Evolutionary conservation across 805 yeast genomes (phyloP).

Genomic region (Vanderwaltozyma polyspora): DNA sequence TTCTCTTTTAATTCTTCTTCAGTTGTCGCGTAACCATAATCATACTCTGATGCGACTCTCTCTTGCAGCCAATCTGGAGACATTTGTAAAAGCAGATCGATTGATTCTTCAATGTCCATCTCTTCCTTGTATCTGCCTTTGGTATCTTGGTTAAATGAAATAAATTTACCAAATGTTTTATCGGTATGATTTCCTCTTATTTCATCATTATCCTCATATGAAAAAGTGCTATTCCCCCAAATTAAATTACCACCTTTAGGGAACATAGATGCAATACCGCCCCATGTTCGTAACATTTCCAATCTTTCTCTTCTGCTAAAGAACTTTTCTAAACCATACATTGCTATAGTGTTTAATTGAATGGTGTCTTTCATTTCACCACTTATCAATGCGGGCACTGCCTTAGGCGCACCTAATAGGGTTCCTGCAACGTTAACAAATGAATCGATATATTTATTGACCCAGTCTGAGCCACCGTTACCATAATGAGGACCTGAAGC

Average conservation of each 20-base stretch:
- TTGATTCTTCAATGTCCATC: constrained; percentile 56
- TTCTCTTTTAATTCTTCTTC: constrained; percentile 49
- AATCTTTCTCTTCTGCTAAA: constrained; percentile 82
- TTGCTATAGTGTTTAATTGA: constrained; percentile 83
- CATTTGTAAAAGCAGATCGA: constrained; percentile 50
- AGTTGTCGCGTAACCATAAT: constrained; percentile 63
- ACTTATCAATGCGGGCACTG: constrained; percentile 81
- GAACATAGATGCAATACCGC: constrained; percentile 91
- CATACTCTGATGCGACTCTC: constrained; percentile 59
- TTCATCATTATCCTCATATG: constrained; percentile 46
- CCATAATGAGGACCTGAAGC: constrained; percentile 74
- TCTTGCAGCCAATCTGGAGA: constrained; percentile 70
- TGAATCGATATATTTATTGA: constrained; percentile 70
- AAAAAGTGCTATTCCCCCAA: constrained; percentile 75
- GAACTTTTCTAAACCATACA: constrained; percentile 88
- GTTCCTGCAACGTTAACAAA: constrained; percentile 84
- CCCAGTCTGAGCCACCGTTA: constrained; percentile 87
- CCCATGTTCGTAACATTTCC: constrained; percentile 71
- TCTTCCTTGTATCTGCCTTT: constrained; percentile 17
- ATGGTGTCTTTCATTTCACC: constrained; percentile 99
- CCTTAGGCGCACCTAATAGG: constrained; percentile 88
- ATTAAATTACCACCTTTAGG: constrained; percentile 89
- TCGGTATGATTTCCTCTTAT: neutral
- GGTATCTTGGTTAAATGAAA: constrained; percentile 36
- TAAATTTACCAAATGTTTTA: constrained; percentile 51